Evolutionary conservation across 148 eudicot genomes (phyloP), one percentile per base, ranked within the genome.

Genomic region (Oxyria digyna): DNA sequence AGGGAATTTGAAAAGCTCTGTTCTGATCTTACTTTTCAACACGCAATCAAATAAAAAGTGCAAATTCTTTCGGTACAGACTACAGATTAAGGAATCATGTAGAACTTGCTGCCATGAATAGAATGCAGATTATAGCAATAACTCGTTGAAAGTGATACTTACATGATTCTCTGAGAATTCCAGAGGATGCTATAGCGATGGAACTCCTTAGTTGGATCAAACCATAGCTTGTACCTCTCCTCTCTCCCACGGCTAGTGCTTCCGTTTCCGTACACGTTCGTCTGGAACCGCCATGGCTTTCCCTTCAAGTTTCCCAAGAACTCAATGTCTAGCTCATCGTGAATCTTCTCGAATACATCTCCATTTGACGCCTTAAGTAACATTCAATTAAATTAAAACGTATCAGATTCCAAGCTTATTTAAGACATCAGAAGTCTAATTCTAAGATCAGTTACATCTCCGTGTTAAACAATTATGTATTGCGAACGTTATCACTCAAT

Each of bases 131-230:
- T 24, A 26, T n/a, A n/a, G n/a, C n/a, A 6, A 67, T 37, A 35
- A 55, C 6, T 23, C 33, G 6, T 49, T 32, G 49, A 71, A 69
- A 8, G 55, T 10, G 64, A 11, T 17, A 75, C 95, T 49, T 79
- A 86, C 95, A 84, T 82, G 74, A 86, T 84, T 45, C 67, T 70
- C 23, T 72, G 76, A 73, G 80, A 83, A 35, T 87, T 88, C 95
- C 95, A 88, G 38, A 88, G 88, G 75, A 88, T 84, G 80, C 85
- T 84, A 71, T 88, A 88, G 23, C 83, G 81, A 67, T 88, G 95
- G 64, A 84, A 88, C 35, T 82, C 85, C 55, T 82, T 71, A 9
- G 88, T 75, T 0, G 95, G 95, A 62, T 88, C 95, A 63, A 86
- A 88, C 95, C 95, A 88, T 6, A 88, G 65, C 13, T 76, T 72